A percentile compares a stretch with the other conserved stretches of the same genome.
phyloP scores from a whole-genome alignment of 2,329 filamentous ascomycete species.

The Alternaria ethzedia region DNA sequence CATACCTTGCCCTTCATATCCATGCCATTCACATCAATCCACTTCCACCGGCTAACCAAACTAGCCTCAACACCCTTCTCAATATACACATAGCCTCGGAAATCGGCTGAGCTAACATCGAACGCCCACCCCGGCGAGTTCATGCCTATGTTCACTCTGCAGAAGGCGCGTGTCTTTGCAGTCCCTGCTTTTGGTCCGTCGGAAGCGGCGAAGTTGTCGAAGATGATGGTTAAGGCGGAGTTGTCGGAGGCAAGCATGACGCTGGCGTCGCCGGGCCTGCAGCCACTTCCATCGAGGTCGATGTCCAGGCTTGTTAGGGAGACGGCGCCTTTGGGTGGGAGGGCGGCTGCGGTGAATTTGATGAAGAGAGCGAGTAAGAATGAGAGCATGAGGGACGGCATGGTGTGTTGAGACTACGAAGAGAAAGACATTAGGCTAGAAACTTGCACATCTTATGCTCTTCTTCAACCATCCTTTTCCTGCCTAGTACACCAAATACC shows the following conservation, averaged over 20 bases:
- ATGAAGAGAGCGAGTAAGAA: background rate
- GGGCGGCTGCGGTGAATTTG: background rate
- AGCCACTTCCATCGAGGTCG: constrained; percentile 33
- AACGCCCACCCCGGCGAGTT: constrained; percentile 33
- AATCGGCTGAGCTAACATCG: constrained; percentile 31
- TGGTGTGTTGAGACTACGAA: background rate
- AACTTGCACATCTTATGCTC: background rate
- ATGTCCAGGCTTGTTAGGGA: constrained; percentile 21
- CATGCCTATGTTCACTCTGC: constrained; percentile 32
- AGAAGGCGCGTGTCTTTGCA: constrained; percentile 31
- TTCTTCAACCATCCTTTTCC: background rate
- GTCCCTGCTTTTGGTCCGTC: constrained; percentile 27
- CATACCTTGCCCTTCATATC: constrained; percentile 37
- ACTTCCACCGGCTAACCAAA: constrained; percentile 38
- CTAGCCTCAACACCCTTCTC: constrained; percentile 23
- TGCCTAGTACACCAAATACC: background rate
- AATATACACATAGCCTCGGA: constrained; percentile 30
- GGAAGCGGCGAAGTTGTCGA: constrained; percentile 35
- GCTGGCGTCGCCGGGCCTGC: constrained; percentile 26
- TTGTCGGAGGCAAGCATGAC: constrained; percentile 28
- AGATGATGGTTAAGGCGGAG: constrained; percentile 31
- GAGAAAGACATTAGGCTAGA: background rate
- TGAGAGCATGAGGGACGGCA: background rate
- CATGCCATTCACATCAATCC: constrained; percentile 27
- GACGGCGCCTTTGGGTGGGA: constrained; percentile 19